Evolutionary conservation across 345 rosid genomes (phyloP).

Genomic region (Barbarea vulgaris): DNA sequence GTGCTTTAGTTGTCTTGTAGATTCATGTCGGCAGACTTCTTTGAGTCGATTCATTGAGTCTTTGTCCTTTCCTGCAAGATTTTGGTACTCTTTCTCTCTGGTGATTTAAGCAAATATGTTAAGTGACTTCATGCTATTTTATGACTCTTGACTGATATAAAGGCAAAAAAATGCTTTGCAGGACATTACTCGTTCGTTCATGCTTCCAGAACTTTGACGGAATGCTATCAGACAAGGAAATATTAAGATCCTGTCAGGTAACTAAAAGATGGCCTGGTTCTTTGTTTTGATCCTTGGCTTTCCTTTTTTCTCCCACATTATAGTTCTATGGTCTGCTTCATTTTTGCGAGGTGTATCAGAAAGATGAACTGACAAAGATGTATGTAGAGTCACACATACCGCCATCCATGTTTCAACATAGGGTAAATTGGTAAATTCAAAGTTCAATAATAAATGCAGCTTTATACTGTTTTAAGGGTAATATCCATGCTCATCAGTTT

Average conservation of each 20-base stretch:
- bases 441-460: constrained; percentile 22
- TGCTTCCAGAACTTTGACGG: constrained; percentile 68
- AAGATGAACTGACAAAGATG: constrained; percentile 67
- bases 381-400: constrained; percentile 61
- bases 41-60: constrained; percentile 68
- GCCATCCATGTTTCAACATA: constrained; percentile 55
- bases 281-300: constrained; percentile 29
- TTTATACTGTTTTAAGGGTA: constrained; percentile 25
- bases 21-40: constrained; percentile 47
- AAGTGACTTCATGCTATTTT: constrained; percentile 30
- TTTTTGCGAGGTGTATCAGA: constrained; percentile 65
- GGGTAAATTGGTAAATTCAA: constrained; percentile 64
- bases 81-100: constrained; percentile 58
- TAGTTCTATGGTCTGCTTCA: constrained; percentile 42
- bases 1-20: constrained; percentile 63
- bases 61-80: constrained; percentile 71
- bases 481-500: constrained; percentile 25
- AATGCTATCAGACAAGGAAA: constrained; percentile 58
- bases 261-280: constrained; percentile 23
- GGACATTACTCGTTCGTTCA: constrained; percentile 69
- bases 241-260: constrained; percentile 71
- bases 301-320: not conserved
- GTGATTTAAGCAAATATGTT: constrained; percentile 18
- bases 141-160: constrained; percentile 13
- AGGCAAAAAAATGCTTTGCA: constrained; percentile 40